Percentiles rank a stretch among this genome's conserved stretches.
phyloP scores from a whole-genome alignment of 352 stramenopile genomes.

The Phytophthora sansomeana region DNA sequence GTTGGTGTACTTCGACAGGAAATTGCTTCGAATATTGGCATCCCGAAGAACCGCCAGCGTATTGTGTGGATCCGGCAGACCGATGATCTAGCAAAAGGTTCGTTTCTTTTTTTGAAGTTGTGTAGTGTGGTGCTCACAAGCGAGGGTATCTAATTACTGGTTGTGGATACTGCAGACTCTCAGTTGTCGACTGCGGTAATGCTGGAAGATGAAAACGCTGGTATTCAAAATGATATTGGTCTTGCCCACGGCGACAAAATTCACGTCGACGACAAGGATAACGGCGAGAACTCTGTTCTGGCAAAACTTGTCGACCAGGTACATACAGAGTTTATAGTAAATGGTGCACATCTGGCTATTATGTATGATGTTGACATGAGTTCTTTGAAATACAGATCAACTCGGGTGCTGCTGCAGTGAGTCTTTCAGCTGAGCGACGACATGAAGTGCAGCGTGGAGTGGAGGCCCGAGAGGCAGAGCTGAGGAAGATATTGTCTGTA shows the following conservation, averaged over 20 bases:
- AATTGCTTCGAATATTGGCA: constrained; percentile 84
- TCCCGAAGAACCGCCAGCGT: constrained; percentile 81
- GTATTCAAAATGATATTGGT: constrained; percentile 83
- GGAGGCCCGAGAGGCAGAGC: constrained; percentile 82
- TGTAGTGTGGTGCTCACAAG: not conserved
- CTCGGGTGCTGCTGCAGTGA: constrained; percentile 79
- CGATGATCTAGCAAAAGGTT: constrained; percentile 86
- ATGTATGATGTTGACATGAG: not conserved
- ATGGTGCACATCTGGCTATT: no score
- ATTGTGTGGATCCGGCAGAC: constrained; percentile 92
- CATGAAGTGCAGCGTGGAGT: constrained; percentile 90
- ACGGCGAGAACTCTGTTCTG: constrained; percentile 81
- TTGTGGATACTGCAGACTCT: constrained; percentile 49
- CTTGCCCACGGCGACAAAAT: constrained; percentile 91
- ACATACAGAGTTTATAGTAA: constrained; percentile 2
- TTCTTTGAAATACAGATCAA: constrained; percentile 68
- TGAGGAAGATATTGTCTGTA: constrained; percentile 84
- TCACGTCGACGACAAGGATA: constrained; percentile 85
- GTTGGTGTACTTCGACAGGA: constrained; percentile 77
- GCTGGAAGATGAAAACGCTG: constrained; percentile 72
- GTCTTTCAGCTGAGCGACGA: constrained; percentile 83
- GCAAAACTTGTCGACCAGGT: constrained; percentile 87
- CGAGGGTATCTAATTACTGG: not conserved
- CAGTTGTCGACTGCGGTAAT: constrained; percentile 75
- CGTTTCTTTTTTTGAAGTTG: not conserved